Conservation (phyloP, 2,329 filamentous ascomycete genomes). For the Calonectria honghensis region DNA sequence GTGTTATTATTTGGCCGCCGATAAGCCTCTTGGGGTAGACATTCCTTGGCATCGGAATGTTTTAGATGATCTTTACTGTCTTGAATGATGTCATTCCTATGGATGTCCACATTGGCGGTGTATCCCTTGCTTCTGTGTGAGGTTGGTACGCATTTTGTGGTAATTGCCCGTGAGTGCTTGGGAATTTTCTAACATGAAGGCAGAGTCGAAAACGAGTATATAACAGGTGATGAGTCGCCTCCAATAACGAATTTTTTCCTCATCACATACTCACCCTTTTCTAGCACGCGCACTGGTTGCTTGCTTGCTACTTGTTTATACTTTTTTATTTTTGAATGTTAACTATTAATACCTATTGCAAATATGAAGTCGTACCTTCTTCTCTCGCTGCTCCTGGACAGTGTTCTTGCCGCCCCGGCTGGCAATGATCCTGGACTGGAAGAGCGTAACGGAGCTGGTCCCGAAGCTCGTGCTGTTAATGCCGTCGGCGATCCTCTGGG, state of each 20-base stretch:
- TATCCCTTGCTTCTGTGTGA: slow-evolving; percentile 16
- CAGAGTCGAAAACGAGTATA: not conserved
- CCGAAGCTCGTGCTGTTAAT: slow-evolving; percentile 18
- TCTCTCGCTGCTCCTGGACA: slow-evolving; percentile 1
- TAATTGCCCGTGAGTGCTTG: not conserved
- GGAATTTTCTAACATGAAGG: not conserved
- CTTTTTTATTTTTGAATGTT: slow-evolving; percentile 1
- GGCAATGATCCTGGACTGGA: not conserved
- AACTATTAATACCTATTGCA: slow-evolving; percentile 29
- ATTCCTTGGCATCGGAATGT: slow-evolving; percentile 28
- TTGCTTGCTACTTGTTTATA: slow-evolving; percentile 28
- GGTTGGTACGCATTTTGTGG: not conserved
- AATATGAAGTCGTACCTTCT: slow-evolving; percentile 25
- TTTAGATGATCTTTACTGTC: slow-evolving; percentile 29
- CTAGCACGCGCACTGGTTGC: slow-evolving; percentile 25
- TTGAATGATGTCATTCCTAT: slow-evolving; percentile 26
- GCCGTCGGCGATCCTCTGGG: not conserved
- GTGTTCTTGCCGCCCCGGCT: not conserved
- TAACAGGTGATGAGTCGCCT: not conserved
- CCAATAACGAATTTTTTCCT: not conserved
- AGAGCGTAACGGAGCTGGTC: slow-evolving; percentile 3
- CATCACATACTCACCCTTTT: not conserved
- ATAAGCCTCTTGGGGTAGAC: slow-evolving; percentile 7
- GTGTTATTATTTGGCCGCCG: slow-evolving; percentile 15
- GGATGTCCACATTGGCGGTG: slow-evolving; percentile 2